Conservation (phyloP, 768 basidiomycete species). For the Rhodotorula toruloides region DNA sequence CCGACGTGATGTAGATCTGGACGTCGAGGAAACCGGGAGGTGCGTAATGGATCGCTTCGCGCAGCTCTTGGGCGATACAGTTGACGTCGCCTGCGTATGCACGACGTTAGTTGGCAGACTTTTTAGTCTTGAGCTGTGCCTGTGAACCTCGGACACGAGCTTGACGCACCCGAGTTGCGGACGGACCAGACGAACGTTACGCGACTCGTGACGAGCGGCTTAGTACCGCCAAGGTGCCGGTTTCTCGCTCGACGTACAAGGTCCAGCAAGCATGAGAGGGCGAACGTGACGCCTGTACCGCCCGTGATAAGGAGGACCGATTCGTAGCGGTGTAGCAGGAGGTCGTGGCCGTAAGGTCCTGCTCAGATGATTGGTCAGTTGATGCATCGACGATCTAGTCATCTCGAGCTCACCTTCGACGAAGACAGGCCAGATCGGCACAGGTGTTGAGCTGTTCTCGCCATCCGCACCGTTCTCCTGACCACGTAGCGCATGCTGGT, state of each 20-base stretch:
- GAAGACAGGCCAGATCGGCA: constrained; percentile 8
- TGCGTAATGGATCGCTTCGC: constrained; percentile 14
- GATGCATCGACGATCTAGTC: no score
- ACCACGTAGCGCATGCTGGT: neutral
- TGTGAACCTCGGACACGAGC: neutral
- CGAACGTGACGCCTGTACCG: constrained; percentile 21
- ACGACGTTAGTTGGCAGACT: no score
- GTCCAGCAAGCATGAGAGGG: constrained; percentile 12
- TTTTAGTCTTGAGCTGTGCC: no score
- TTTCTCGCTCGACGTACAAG: constrained; percentile 13
- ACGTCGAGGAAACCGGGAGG: constrained; percentile 24
- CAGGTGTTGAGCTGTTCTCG: neutral
- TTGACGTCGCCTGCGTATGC: constrained; percentile 6
- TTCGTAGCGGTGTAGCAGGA: constrained; percentile 14
- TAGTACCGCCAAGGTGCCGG: neutral
- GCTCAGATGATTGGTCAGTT: no score
- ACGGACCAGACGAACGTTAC: constrained; percentile 14
- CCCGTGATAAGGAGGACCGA: constrained; percentile 15
- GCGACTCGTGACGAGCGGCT: constrained; percentile 4
- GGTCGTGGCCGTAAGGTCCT: constrained; percentile 26
- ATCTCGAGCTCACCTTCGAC: constrained; percentile 5
- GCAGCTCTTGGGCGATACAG: constrained; percentile 11
- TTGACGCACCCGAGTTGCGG: neutral
- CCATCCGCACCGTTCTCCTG: neutral
- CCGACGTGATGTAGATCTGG: constrained; percentile 5